Evolutionary conservation across 305 asterid species (phyloP).

Genomic region (Fraxinus floribunda): DNA sequence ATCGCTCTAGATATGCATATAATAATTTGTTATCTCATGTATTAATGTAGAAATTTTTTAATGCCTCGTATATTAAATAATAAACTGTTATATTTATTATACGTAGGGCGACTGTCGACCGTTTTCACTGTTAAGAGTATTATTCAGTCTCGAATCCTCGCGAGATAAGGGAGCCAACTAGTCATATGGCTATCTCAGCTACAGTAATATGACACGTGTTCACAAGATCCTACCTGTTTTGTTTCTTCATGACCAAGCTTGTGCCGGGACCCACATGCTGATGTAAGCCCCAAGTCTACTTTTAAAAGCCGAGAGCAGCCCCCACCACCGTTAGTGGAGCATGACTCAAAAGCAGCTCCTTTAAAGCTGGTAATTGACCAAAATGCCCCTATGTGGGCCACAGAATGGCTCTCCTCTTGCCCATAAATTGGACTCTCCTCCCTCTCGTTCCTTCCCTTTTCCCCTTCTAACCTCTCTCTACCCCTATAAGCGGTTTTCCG

Average conservation of each 20-base stretch:
- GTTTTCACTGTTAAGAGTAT: no score
- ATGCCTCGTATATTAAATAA: no score
- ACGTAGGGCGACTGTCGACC: no score
- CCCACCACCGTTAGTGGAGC: conserved; percentile 50
- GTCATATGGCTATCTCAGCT: not conserved
- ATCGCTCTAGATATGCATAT: no score
- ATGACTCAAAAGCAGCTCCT: conserved; percentile 59
- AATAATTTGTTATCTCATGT: no score
- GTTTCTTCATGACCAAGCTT: conserved; percentile 58
- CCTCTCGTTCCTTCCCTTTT: conserved; percentile 65
- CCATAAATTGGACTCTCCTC: conserved; percentile 54
- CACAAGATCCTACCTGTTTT: conserved; percentile 8
- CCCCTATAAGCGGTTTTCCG: conserved; percentile 28
- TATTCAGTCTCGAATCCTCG: no score
- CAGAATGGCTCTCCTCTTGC: not conserved
- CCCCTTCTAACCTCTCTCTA: conserved; percentile 48
- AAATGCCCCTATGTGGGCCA: conserved; percentile 40
- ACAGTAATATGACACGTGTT: not conserved
- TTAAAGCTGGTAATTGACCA: conserved; percentile 16
- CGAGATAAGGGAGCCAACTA: not conserved
- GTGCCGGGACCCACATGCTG: conserved; percentile 34
- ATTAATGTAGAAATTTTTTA: no score
- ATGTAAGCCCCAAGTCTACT: conserved; percentile 35
- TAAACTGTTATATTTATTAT: no score
- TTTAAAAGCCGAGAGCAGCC: conserved; percentile 28